phyloP scores from a whole-genome alignment of 352 stramenopile species.

The Phytophthora pseudosyringae region DNA sequence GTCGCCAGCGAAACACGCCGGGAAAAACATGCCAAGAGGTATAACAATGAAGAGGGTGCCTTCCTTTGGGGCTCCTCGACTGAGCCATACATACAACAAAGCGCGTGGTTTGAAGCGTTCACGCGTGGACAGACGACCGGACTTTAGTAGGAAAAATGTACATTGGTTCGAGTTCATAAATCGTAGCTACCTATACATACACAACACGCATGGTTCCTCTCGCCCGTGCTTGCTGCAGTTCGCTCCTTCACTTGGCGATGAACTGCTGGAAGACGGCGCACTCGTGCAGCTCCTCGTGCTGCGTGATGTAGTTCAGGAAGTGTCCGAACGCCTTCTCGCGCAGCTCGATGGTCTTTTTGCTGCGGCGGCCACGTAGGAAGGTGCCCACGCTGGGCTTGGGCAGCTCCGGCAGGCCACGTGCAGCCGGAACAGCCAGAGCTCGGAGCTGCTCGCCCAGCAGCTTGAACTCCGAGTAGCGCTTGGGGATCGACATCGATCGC shows the following conservation, averaged over 20 bases:
- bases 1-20: too few relatives aligned
- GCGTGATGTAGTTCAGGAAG: conserved; percentile 54
- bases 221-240: neutral
- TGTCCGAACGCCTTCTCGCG: conserved; percentile 56
- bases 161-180: conserved; percentile 18
- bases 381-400: conserved; percentile 47
- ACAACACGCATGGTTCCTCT: conserved; percentile 18
- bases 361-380: conserved; percentile 55
- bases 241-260: conserved; percentile 30
- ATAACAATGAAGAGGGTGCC: too few relatives aligned
- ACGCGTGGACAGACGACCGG: too few relatives aligned
- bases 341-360: conserved; percentile 55
- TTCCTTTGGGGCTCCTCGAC: too few relatives aligned
- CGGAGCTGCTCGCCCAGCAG: conserved; percentile 53
- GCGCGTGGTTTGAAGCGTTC: too few relatives aligned
- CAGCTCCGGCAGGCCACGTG: conserved; percentile 39
- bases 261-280: conserved; percentile 66
- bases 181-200: conserved; percentile 21
- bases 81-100: too few relatives aligned
- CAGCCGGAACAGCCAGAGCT: conserved; percentile 35
- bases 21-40: too few relatives aligned
- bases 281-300: conserved; percentile 45
- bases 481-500: conserved; percentile 31
- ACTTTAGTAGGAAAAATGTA: conserved; percentile 15
- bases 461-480: conserved; percentile 68